Conservation (phyloP, 345 rosid genomes). For the Aquilaria sinensis region DNA sequence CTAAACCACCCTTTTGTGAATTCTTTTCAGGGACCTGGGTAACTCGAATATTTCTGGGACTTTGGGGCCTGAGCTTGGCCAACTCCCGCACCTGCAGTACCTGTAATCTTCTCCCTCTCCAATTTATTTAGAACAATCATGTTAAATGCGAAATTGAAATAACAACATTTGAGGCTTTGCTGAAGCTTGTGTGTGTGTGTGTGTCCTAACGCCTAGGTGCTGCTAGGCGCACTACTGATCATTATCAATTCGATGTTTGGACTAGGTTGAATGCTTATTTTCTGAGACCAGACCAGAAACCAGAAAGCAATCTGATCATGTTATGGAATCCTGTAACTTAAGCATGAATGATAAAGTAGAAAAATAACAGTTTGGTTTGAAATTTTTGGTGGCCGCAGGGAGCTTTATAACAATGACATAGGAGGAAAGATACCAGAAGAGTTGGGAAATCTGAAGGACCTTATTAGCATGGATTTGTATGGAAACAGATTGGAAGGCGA, state of each 20-base stretch:
- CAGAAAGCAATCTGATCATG: not conserved
- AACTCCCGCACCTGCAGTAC: conserved; percentile 59
- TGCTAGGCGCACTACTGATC: too few species aligned
- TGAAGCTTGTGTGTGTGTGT: too few species aligned
- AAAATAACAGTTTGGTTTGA: not conserved
- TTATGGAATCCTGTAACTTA: not conserved
- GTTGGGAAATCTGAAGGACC: conserved; percentile 49
- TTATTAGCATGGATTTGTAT: conserved; percentile 58
- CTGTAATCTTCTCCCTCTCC: conserved; percentile 28
- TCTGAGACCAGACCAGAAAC: not conserved
- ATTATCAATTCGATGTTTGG: not conserved
- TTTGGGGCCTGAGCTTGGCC: conserved; percentile 62
- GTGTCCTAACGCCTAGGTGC: too few species aligned
- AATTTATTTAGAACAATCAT: not conserved
- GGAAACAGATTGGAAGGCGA: conserved; percentile 46
- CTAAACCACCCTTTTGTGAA: not conserved
- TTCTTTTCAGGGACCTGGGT: conserved; percentile 53
- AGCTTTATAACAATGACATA: conserved; percentile 48
- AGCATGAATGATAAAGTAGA: not conserved
- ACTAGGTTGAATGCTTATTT: conserved; percentile 2
- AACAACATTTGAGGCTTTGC: not conserved
- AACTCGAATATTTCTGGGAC: conserved; percentile 62
- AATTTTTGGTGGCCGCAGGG: conserved; percentile 37
- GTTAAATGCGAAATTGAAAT: not conserved
- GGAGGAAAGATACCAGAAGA: conserved; percentile 49